Percentiles rank a stretch among this genome's conserved stretches.
Evolutionary conservation across 179 eudicot genomes (phyloP).

Genomic region (Heliamphora pulchella): DNA sequence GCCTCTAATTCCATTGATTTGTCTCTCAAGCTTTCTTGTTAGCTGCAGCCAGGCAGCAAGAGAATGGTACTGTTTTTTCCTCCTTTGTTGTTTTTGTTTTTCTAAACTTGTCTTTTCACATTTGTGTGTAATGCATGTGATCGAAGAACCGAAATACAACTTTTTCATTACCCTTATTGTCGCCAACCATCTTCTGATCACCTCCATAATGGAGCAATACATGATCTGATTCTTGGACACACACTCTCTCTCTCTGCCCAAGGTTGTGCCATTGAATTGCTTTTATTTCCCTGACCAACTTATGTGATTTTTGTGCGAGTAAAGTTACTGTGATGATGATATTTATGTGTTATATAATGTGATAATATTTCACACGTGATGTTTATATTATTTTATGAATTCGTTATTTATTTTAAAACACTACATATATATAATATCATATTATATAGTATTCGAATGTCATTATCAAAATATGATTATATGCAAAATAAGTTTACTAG

Average conservation of each 20-base stretch:
- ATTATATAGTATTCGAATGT: no score
- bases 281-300: no score
- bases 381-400: no score
- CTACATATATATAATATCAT: no score
- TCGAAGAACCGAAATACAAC: not conserved
- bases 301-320: no score
- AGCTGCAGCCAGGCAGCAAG: not conserved
- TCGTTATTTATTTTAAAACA: no score
- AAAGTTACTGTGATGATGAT: no score
- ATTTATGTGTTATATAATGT: no score
- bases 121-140: not conserved
- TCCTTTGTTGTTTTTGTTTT: not conserved
- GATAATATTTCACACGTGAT: no score
- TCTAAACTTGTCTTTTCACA: not conserved
- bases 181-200: not conserved
- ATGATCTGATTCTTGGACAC: not conserved
- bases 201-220: not conserved
- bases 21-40: slow-evolving; percentile 53
- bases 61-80: not conserved
- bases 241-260: not conserved
- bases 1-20: slow-evolving; percentile 41
- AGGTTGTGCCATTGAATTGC: not conserved
- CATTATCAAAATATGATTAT: no score
- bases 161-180: not conserved
- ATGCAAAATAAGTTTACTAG: no score